Percentiles rank a stretch among this genome's conserved stretches.
These are phyloP conservation scores for Boletus vermiculosoides DNA, from an alignment of 768 basidiomycete species.

Conservation along the genomic window DNA sequence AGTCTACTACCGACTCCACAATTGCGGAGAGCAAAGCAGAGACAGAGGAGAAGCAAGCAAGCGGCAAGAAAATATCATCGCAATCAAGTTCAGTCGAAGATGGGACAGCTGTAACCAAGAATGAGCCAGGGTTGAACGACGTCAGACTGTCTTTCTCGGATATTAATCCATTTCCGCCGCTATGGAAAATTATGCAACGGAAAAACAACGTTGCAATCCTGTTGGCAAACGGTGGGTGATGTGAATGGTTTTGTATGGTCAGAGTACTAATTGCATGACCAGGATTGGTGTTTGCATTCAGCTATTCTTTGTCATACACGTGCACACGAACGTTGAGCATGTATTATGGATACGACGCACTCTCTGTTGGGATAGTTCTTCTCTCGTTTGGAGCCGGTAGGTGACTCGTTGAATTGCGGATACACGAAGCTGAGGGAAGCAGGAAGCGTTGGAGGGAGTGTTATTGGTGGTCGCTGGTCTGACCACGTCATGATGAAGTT, in stretches of 20 bases:
- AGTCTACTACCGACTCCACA: conserved; percentile 22
- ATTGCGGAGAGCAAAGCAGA: conserved; percentile 12
- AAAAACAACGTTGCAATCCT: conserved; percentile 69
- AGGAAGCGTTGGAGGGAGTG: conserved; percentile 53
- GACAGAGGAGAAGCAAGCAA: conserved; percentile 12
- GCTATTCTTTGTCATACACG: conserved; percentile 72
- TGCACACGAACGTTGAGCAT: conserved; percentile 64
- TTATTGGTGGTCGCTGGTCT: conserved; percentile 58
- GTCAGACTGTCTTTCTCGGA: conserved; percentile 62
- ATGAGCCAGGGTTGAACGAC: conserved; percentile 20
- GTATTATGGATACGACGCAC: conserved; percentile 63
- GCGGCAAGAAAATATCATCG: conserved; percentile 14
- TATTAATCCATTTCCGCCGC: conserved; percentile 71
- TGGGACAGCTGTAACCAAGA: conserved; percentile 13
- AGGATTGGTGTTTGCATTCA: conserved; percentile 73
- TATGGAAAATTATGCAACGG: conserved; percentile 54
- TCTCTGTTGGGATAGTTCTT: conserved; percentile 74
- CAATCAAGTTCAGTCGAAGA: conserved; percentile 25
- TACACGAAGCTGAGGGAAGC: neutral
- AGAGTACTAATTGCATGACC: conserved; percentile 9
- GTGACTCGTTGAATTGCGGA: conserved; percentile 13
- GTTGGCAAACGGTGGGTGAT: conserved; percentile 26
- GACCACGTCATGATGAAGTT: conserved; percentile 47
- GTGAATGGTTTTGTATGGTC: neutral
- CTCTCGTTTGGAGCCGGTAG: conserved; percentile 70